Evolutionary conservation across 441 rosid genomes (phyloP), one percentile per base, ranked within the genome.

Genomic region (Populus hybrid): DNA sequence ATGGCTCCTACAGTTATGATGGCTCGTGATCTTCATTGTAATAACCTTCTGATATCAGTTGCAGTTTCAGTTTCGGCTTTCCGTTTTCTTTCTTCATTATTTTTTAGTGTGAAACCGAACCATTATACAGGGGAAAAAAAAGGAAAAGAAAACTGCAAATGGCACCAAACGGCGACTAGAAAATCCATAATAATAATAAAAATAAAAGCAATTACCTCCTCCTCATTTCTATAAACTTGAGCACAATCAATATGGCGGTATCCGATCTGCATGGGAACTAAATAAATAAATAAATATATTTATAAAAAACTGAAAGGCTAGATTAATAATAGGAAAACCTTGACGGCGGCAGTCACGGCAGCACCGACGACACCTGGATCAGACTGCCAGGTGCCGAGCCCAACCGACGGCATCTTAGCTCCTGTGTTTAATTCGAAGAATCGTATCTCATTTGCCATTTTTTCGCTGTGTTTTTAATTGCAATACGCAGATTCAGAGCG

Each of bases 161-260:
- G 34, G 5, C 34, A 32, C 34, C 34, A 32, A 32, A 24, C 18
- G 46, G 32, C 16, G 35, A 71, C 30, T 3, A 10, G 30, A 30
- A 1, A 38, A 32, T 18, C 20, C 42, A 20, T 7, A 4, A 11
- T 46, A 14, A 46, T 14, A 1, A 12, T 1, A 8, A 76, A 0
- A 24, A 24, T 4, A 18, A 70, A 57, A 40, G 50, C 50, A 40
- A 40, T 40, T 64, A 93, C 99, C 99, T 90, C 97, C 69, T 75
- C 73, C 80, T 94, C 94, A 28, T 94, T 94, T 76, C 77, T 70
- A 74, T 94, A 93, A 30, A 82, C 75, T 64, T 84, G 79, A 78
- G 97, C 98, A 77, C 97, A 93, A 82, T 94, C 98, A 59, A 93
- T 87, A 76, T 94, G 97, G 16, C 88, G 85, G 82, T 94, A 94